Percentiles rank a stretch among this genome's conserved stretches.
Evolutionary conservation across 1,284 basidiomycete species (phyloP).

Genomic region (Melampsora abietis-canadensis): DNA sequence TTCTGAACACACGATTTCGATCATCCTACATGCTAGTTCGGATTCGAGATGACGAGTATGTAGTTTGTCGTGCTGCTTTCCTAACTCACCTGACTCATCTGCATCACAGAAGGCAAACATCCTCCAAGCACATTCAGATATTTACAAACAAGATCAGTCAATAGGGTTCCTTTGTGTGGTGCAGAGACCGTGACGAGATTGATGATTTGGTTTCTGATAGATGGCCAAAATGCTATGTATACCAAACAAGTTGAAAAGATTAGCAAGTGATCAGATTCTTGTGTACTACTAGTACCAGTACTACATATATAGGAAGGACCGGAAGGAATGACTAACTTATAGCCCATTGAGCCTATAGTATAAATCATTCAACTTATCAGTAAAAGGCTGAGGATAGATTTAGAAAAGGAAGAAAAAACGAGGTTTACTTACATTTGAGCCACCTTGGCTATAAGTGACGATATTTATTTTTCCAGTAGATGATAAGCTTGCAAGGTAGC

Average conservation of each 20-base stretch:
- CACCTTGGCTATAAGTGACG: conserved; percentile 53
- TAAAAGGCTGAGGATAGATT: too few relatives aligned
- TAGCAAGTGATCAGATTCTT: too few relatives aligned
- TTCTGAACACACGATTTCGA: background rate
- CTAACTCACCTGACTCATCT: conserved; percentile 10
- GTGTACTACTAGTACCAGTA: too few relatives aligned
- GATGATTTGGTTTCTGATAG: background rate
- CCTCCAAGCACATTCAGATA: background rate
- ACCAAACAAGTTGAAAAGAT: too few relatives aligned
- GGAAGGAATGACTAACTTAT: too few relatives aligned
- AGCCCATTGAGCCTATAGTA: too few relatives aligned
- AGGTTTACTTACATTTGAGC: background rate
- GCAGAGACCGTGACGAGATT: conserved; percentile 4
- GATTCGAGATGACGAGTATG: too few relatives aligned
- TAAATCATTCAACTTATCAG: too few relatives aligned
- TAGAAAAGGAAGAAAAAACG: too few relatives aligned
- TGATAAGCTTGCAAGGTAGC: conserved; percentile 47
- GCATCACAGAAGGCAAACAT: conserved; percentile 10
- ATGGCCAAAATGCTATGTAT: conserved; percentile 19
- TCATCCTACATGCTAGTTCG: too few relatives aligned
- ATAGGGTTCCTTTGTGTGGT: conserved; percentile 1
- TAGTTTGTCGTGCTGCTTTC: too few relatives aligned
- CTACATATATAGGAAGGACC: too few relatives aligned
- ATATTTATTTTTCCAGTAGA: conserved; percentile 50
- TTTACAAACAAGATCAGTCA: background rate